Percentiles rank a stretch among this genome's conserved stretches.
phyloP scores from a whole-genome alignment of 2,329 filamentous ascomycete species.

The Ceratocystiopsis minuta region DNA sequence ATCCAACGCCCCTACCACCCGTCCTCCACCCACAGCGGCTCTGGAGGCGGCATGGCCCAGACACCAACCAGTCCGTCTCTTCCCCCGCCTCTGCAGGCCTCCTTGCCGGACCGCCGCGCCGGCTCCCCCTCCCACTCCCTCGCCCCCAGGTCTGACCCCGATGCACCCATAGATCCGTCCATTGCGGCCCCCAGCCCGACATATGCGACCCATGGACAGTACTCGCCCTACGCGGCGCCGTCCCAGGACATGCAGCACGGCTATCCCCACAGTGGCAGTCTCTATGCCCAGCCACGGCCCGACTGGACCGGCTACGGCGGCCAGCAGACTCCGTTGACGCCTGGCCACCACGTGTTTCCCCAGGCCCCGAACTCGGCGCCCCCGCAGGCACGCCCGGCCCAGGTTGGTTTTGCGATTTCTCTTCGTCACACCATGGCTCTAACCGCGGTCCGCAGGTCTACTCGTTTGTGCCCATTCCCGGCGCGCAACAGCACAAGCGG shows the following conservation, averaged over 20 bases:
- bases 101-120: constrained; percentile 42
- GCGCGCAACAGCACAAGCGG: constrained; percentile 91
- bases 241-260: constrained; percentile 74
- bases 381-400: constrained; percentile 35
- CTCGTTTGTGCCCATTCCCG: constrained; percentile 93
- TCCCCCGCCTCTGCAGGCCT: constrained; percentile 25
- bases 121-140: constrained; percentile 35
- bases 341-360: constrained; percentile 35
- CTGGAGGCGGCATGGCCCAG: constrained; percentile 87
- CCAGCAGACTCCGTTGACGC: constrained; percentile 30
- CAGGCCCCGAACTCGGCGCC: constrained; percentile 37
- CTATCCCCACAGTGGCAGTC: constrained; percentile 44
- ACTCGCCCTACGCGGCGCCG: constrained; percentile 71
- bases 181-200: constrained; percentile 86
- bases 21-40: constrained; percentile 53
- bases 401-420: constrained; percentile 29
- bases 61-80: constrained; percentile 84
- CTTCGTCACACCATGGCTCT: too few relatives aligned
- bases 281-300: constrained; percentile 53
- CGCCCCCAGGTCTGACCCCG: constrained; percentile 66
- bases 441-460: constrained; percentile 53
- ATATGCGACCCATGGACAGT: constrained; percentile 51
- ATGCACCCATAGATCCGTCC: constrained; percentile 97
- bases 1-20: constrained; percentile 71
- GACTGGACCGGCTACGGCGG: constrained; percentile 56